Conservation (phyloP, 192 early-diverging fungal genomes). For the Backusella australiensis region DNA sequence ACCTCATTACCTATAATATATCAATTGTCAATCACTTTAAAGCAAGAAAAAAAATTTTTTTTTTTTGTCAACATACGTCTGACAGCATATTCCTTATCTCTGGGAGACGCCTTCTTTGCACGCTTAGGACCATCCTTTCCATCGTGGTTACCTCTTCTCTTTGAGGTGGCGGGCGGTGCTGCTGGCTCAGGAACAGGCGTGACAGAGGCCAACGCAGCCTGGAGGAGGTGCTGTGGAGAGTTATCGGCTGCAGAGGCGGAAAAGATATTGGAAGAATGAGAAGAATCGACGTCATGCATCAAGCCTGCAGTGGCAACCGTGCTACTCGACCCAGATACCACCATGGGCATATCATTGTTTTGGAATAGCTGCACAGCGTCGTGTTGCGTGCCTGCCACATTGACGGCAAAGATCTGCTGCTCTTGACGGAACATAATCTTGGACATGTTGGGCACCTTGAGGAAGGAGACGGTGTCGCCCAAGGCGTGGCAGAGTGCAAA, state of each 20-base stretch:
- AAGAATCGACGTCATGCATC: constrained; percentile 12
- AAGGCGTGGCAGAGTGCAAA: constrained; percentile 35
- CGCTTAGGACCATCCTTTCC: background rate
- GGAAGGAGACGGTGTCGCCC: constrained; percentile 28
- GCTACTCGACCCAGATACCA: background rate
- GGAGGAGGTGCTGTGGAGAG: constrained; percentile 14
- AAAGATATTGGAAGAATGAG: constrained; percentile 6
- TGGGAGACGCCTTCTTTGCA: constrained; percentile 20
- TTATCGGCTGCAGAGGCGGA: background rate
- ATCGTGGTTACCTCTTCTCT: background rate
- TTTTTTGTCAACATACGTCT: constrained; percentile 17
- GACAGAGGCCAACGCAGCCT: constrained; percentile 18
- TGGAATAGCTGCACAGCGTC: constrained; percentile 22
- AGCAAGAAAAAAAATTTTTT: background rate
- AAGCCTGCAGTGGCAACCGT: background rate
- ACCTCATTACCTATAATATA: constrained; percentile 20
- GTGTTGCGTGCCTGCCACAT: constrained; percentile 29
- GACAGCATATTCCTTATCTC: constrained; percentile 32
- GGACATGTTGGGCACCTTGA: constrained; percentile 35
- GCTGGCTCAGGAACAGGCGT: background rate
- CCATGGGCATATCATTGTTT: constrained; percentile 5
- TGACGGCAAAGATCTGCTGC: constrained; percentile 32
- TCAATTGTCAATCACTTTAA: too few species aligned
- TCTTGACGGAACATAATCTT: constrained; percentile 38
- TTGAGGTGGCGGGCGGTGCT: background rate